Evolutionary conservation across 768 basidiomycete species (phyloP), one percentile per base, ranked within the genome.

Genomic region (Lactifluus hygrophoroides): DNA sequence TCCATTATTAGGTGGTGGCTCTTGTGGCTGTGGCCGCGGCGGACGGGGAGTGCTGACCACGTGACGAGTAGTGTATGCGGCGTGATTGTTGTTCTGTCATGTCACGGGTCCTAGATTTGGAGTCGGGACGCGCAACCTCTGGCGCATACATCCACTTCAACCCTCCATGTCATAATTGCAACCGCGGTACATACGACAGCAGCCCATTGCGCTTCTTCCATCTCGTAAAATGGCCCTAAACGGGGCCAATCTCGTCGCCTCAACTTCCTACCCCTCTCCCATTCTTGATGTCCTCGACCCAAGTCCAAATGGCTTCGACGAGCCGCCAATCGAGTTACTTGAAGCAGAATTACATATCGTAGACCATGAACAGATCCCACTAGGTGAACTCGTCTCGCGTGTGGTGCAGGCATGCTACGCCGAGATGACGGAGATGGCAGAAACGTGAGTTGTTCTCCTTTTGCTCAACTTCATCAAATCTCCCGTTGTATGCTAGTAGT

Each of bases 351-450:
- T 94, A 6, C 90, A 89, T 6, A 59, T 78, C 25, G 86, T 90
- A 28, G 69, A 76, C 40, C 84, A 90, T 66, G 89, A 84, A 16
- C 89, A 93, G 67, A 75, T 92, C 14, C 77, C 80, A 0, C 73
- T 95, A 9, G 80, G 82, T 19, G 86, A 90, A 45, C 68, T 94
- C 40, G 75, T 94, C 37, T 88, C 88, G 40, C 80, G 88, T 56
- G 79, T 90, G 40, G 77, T 82, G 65, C 88, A 90, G 67, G 78
- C 84, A 40, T 84, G 90, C 65, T 94, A 90, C 70, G 83, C 87
- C 23, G 89, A 94, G 67, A 73, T 94, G 38, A 82, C 82, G 1
- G 91, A 90, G 70, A 73, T 90, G 66, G 83, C 88, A 37, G 93
- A 95, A 76, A 91, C 89, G 90, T 94, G 71, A 70, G 86, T 70